Evolutionary conservation across 2,329 filamentous ascomycete genomes (phyloP), one percentile per base, ranked within the genome.

Genomic region (Xylaria sp.): DNA sequence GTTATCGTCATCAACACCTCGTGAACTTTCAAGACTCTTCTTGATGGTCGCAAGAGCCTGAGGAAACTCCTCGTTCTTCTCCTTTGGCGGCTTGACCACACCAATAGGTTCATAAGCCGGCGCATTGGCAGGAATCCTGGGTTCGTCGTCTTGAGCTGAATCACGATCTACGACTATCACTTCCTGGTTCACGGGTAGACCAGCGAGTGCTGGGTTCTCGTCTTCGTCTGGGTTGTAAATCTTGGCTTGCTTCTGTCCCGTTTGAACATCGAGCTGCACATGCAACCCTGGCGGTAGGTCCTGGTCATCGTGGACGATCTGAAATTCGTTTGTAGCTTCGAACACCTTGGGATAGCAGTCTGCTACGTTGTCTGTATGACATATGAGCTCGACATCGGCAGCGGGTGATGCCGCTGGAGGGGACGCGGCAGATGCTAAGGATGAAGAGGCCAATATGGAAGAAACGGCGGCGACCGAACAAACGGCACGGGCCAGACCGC

Each of bases 331-430:
- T 1, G 86, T 89, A 1, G 87, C 77, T 58, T 81, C 76, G 62
- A 90, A 90, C 1, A 86, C 63, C 52, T 79, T 80, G 1, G 86
- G 85, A 65, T 90, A 90, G 71, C 87, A 90, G 59, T 88, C 85
- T 51, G 78, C 72, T 0, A 78, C 75, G 66, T 86, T 78, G 52
- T 79, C 75, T 48, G 82, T 83, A 70, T 86, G 84, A 65, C 87
- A 90, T 71, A 90, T 87, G 57, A 88, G 73, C 47, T 86, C 81
- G n/a, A 72, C 68, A 39, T 79, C 74, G 59, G 76, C 72, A 4
- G 75, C 70, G 4, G 73, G 73, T 34, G 73, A 73, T 49, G 55
- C 64, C 44, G 71, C 47, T 10, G 63, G 70, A 53, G 75, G 69
- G 44, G 65, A 62, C 49, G 69, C 61, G 55, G 73, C 64, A 42